These are phyloP conservation scores for Aegilops umbellulata DNA, from an alignment of 176 grass and related monocot genomes.

Conservation along the genomic window DNA sequence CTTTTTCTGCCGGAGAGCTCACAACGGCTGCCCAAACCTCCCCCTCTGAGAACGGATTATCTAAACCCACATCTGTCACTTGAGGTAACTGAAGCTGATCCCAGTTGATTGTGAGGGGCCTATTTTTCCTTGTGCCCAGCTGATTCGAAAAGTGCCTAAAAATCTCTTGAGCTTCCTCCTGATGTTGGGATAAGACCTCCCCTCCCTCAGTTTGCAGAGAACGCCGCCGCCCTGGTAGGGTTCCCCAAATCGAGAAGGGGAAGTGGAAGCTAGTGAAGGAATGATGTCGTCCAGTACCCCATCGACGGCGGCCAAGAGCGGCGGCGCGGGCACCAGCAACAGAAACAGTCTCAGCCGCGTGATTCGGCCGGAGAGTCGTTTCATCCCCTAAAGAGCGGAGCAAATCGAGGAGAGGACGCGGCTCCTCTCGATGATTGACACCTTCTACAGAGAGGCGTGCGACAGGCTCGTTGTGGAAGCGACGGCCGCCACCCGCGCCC, in stretches of 20 bases:
- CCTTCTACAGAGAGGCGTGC: not conserved
- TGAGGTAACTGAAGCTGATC: no score
- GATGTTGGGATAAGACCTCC: no score
- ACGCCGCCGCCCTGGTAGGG: not conserved
- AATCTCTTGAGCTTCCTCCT: no score
- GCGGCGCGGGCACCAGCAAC: no score
- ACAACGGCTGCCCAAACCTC: no score
- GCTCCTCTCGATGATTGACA: conserved; percentile 29
- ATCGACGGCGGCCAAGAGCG: conserved; percentile 6
- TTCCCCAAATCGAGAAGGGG: not conserved
- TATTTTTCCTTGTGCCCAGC: no score
- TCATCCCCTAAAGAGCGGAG: not conserved
- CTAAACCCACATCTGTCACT: no score
- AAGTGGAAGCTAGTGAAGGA: not conserved
- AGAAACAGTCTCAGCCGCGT: not conserved
- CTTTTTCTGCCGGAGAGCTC: no score
- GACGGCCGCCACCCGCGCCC: not conserved
- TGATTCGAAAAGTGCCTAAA: no score
- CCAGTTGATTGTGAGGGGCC: no score
- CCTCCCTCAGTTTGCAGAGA: no score
- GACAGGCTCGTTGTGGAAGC: not conserved
- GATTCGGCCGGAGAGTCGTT: not conserved
- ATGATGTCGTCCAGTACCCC: not conserved
- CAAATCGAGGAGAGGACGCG: not conserved
- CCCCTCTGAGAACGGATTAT: no score